Base-by-base conservation (phyloP, 108 stramenopile species). In the Nannochloropsis granulata region DNA sequence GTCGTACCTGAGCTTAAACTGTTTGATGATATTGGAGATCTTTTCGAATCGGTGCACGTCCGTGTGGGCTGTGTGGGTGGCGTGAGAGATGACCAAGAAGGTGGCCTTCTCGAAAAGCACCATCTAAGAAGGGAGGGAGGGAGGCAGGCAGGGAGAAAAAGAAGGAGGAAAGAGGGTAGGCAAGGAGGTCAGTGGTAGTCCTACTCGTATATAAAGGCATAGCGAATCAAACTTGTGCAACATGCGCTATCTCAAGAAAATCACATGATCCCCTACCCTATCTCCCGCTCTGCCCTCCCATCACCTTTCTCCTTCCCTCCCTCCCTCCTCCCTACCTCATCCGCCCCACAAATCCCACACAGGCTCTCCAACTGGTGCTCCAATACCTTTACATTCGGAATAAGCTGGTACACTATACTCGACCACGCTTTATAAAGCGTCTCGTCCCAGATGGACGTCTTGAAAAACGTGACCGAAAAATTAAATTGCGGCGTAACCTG, bases 11-110 rank as follows among this genome's bases (percentile, higher is more conserved):
- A 71, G 56, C 56, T 99, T 99, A 94, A 99, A 97, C 86, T 99
- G 98, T 89, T 99, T 99, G 89, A 99, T 94, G 92, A 99, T 99
- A 85, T 99, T 99, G 90, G 94, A 94, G 78, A 99, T 97, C 87
- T 98, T 98, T 93, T 99, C 98, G 93, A 96, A 97, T 25, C 98
- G 95, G 87, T 99, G 98, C n/a, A 93, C 92, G 89, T 99, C 98
- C 87, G 94, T 92, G 86, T 97, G 95, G 23, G 90, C 89, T n/a
- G 91, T 93, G 26, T 88, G 24, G n/a, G n/a, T n/a, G n/a, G n/a
- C n/a, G n/a, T n/a, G n/a, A 78, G 93, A 90, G 87, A 99, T 97
- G 24, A 98, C 98, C 83, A 99, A 88, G 87, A 99, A 99, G 13
- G 98, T 99, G 5, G 97, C 96, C 44, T 93, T 86, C 90, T 99